phyloP scores from a whole-genome alignment of 345 rosid genomes.

The Dimocarpus longan region DNA sequence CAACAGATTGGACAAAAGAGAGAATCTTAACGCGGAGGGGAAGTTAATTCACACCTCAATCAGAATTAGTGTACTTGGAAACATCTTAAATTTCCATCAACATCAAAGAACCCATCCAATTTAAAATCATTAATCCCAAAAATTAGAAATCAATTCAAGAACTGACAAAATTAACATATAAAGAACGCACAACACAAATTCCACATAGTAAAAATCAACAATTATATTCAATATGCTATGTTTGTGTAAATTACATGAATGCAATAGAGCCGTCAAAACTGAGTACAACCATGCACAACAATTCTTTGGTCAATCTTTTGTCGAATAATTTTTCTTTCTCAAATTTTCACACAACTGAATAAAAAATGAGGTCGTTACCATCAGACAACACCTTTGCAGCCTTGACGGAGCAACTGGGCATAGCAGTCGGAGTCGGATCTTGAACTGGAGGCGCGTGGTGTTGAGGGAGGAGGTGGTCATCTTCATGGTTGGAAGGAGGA shows the following conservation, averaged over 20 bases:
- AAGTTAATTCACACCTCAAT: too few species aligned
- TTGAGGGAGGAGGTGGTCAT: slow-evolving; percentile 22
- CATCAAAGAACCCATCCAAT: too few species aligned
- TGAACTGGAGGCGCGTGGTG: slow-evolving; percentile 3
- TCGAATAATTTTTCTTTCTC: not conserved
- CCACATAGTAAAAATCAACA: too few species aligned
- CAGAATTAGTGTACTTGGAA: too few species aligned
- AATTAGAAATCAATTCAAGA: too few species aligned
- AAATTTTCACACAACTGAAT: slow-evolving; percentile 25
- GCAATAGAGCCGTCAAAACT: not conserved
- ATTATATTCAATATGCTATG: not conserved
- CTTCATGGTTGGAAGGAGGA: slow-evolving; percentile 45
- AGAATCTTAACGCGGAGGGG: too few species aligned
- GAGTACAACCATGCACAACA: not conserved
- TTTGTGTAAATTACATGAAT: not conserved
- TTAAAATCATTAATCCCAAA: too few species aligned
- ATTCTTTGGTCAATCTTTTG: not conserved
- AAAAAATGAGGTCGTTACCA: slow-evolving; percentile 22
- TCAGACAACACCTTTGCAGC: slow-evolving; percentile 23
- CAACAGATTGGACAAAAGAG: too few species aligned
- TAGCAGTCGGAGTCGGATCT: not conserved
- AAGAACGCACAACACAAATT: not conserved
- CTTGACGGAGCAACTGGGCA: slow-evolving; percentile 17
- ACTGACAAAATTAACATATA: too few species aligned
- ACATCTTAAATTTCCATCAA: too few species aligned